These are phyloP conservation scores for Hansfordia pulvinata DNA, from an alignment of 2,329 filamentous ascomycete genomes.

Conservation along the genomic window DNA sequence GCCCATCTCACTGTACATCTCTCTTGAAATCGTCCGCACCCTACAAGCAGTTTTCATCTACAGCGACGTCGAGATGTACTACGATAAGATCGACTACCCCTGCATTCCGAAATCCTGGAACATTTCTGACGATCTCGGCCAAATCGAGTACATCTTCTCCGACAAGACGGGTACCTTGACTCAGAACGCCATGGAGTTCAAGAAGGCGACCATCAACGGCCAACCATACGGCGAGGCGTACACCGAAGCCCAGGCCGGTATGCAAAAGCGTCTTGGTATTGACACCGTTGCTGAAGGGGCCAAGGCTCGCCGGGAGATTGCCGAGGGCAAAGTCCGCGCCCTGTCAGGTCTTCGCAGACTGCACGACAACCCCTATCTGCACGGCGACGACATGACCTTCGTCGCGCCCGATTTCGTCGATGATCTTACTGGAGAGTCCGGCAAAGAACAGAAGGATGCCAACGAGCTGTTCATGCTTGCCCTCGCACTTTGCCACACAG, in stretches of 20 bases:
- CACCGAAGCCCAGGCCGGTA: constrained; percentile 89
- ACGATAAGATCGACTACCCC: constrained; percentile 83
- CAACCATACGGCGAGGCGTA: constrained; percentile 94
- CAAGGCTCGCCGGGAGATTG: constrained; percentile 64
- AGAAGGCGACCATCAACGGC: constrained; percentile 95
- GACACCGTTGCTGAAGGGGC: constrained; percentile 72
- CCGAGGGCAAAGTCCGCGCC: constrained; percentile 59
- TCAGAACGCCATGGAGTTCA: constrained; percentile 97
- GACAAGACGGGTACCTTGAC: constrained; percentile 87
- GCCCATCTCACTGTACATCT: constrained; percentile 95
- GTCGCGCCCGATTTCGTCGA: constrained; percentile 79
- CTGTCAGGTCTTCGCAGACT: constrained; percentile 59
- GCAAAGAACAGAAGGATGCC: constrained; percentile 60
- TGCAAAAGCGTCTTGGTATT: constrained; percentile 83
- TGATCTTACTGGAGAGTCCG: constrained; percentile 68
- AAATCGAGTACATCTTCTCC: constrained; percentile 98
- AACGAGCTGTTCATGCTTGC: constrained; percentile 90
- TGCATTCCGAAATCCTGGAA: constrained; percentile 99
- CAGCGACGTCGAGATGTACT: constrained; percentile 93
- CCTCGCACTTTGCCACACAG: constrained; percentile 89
- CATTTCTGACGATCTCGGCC: constrained; percentile 92
- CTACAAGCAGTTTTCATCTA: constrained; percentile 95
- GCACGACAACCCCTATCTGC: constrained; percentile 81
- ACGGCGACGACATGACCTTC: constrained; percentile 84
- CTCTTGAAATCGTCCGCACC: constrained; percentile 87